Evolutionary conservation across 2,329 filamentous ascomycete species (phyloP).

Genomic region (Neophaeococcomyces mojaviensis): DNA sequence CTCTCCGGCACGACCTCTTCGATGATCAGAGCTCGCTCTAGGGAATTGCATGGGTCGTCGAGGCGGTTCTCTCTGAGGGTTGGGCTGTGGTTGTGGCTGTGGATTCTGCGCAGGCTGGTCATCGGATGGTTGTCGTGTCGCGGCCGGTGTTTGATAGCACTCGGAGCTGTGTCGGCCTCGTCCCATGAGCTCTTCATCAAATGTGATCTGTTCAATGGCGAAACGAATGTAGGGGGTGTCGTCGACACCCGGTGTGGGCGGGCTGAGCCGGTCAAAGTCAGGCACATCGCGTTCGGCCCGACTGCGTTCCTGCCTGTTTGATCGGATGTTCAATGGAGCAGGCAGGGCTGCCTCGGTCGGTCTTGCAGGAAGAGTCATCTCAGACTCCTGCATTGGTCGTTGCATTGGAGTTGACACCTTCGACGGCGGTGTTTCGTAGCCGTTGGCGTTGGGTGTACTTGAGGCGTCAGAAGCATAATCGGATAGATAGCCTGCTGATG

Average conservation of each 20-base stretch:
- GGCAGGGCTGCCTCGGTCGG: conserved; percentile 15
- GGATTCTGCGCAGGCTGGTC: background rate
- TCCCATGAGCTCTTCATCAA: conserved; percentile 57
- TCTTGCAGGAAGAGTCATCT: conserved; percentile 22
- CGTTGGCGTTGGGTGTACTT: conserved; percentile 29
- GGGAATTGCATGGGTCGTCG: conserved; percentile 10
- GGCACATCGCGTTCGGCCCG: conserved; percentile 24
- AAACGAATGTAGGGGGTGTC: conserved; percentile 84
- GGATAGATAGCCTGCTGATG: conserved; percentile 42
- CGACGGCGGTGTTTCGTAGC: conserved; percentile 40
- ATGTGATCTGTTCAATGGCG: conserved; percentile 78
- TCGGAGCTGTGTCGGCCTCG: conserved; percentile 45
- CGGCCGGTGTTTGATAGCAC: background rate
- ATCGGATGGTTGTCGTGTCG: background rate
- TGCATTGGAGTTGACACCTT: conserved; percentile 22
- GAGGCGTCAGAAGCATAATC: conserved; percentile 33
- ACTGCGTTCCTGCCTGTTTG: conserved; percentile 18
- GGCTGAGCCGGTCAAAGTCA: conserved; percentile 30
- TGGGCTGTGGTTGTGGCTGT: conserved; percentile 12
- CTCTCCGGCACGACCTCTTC: conserved; percentile 19
- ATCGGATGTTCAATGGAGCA: conserved; percentile 17
- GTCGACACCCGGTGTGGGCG: conserved; percentile 67
- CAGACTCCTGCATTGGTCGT: conserved; percentile 15
- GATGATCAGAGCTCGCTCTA: conserved; percentile 8
- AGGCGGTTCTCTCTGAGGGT: conserved; percentile 4